Base-by-base conservation (phyloP, 495 filamentous ascomycete genomes). In the Sabuloglossum arenarium region DNA sequence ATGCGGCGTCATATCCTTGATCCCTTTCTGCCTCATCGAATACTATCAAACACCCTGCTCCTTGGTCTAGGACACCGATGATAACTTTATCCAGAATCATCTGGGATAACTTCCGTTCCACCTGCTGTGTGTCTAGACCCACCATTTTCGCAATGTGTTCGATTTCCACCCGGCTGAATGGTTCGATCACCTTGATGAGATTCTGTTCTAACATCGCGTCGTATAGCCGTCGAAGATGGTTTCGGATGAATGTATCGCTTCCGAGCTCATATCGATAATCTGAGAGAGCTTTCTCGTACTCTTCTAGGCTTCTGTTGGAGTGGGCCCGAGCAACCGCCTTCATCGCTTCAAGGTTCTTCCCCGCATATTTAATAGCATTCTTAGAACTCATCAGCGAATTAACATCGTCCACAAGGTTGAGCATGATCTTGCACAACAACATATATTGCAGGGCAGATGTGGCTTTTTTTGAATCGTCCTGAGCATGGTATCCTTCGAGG, bases 1-100 rank as follows among this genome's bases (percentile, higher is more conserved):
- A 71, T 14, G 91, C 91, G 29, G 88, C 81, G 67, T 97, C 93
- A 65, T 97, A 98, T 6, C 85, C 82, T 68, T 93, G 81, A 68
- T 98, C 91, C 60, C 87, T 76, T 64, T 90, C 81, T 28, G 84
- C 85, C 78, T 97, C 91, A 61, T 98, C 91, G 63, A 82, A 98
- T 58, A 98, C 86, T 67, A 94, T 94, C 69, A 98, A 73, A 68
- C 93, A 97, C 8, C 90, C 88, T 12, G 87, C 85, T n/a, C 93
- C 91, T 66, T 98, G 93, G 69, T 98, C 91, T 64, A 98, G 72
- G 55, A 98, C 91, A 28, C 91, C 91, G 52, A 94, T 86, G 67
- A 98, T 96, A 57, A 96, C 87, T 75, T 95, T 95, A 70, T 98
- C 91, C 58, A 98, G 74, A 63, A 98, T 98, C 91, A 98, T 98